A percentile compares a stretch with the other conserved stretches of the same genome.
These are phyloP conservation scores for Hordeum pubiflorum DNA, from an alignment of 202 grass and related monocot species.

Conservation along the genomic window DNA sequence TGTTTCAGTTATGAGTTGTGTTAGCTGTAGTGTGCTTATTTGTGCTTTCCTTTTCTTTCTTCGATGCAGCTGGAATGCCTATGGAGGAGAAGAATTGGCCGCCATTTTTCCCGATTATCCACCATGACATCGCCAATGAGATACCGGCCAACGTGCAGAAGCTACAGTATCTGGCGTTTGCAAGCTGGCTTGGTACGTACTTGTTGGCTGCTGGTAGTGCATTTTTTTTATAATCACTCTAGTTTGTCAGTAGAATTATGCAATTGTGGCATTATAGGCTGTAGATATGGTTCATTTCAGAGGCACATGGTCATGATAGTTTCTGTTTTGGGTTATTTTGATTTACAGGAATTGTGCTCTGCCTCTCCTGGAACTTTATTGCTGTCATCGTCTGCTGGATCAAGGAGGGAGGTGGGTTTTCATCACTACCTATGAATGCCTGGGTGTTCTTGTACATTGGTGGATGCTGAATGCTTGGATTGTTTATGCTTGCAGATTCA, in stretches of 20 bases:
- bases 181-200: constrained; percentile 65
- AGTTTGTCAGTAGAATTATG: not conserved
- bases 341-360: constrained; percentile 59
- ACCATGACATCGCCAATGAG: constrained; percentile 84
- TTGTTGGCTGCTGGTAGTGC: not conserved
- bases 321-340: not conserved
- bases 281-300: not conserved
- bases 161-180: constrained; percentile 77
- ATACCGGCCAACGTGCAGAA: constrained; percentile 74
- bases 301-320: not conserved
- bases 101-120: constrained; percentile 69
- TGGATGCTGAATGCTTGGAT: not conserved
- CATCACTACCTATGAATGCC: not conserved
- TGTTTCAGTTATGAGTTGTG: not conserved
- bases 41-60: not conserved
- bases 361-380: constrained; percentile 68
- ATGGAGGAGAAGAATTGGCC: constrained; percentile 83
- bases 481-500: constrained; percentile 42
- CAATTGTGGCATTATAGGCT: not conserved
- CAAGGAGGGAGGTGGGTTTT: constrained; percentile 60
- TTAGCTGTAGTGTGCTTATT: not conserved
- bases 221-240: not conserved
- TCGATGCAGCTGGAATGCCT: constrained; percentile 51
- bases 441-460: not conserved
- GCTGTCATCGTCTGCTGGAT: constrained; percentile 81